phyloP scores from a whole-genome alignment of 208 protist genomes.

The Crithidia expoeki region DNA sequence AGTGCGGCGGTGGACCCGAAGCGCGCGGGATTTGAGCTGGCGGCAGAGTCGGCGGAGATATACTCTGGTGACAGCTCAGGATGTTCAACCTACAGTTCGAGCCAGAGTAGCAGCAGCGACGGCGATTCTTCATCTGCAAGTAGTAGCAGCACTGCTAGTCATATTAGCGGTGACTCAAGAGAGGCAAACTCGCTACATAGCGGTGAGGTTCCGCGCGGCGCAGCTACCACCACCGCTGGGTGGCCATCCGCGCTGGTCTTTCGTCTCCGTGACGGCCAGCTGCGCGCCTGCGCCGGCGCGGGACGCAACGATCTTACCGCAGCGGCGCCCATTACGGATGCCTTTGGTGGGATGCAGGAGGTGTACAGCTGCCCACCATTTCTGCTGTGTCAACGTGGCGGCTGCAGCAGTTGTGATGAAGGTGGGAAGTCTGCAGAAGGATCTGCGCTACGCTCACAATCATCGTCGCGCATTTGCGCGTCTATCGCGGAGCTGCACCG shows the following conservation, averaged over 20 bases:
- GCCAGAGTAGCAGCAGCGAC: background rate
- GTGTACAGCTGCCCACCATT: constrained; percentile 20
- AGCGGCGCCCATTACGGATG: background rate
- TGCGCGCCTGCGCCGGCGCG: constrained; percentile 14
- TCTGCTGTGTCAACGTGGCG: constrained; percentile 14
- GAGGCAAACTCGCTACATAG: background rate
- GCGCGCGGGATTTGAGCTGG: constrained; percentile 12
- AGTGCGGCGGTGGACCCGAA: constrained; percentile 9
- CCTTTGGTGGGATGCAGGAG: constrained; percentile 6
- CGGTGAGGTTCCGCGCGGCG: background rate
- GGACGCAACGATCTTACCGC: constrained; percentile 8
- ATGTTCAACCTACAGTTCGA: background rate
- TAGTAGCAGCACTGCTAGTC: background rate
- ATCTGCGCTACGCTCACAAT: background rate
- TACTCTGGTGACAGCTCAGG: constrained; percentile 12
- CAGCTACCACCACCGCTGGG: background rate
- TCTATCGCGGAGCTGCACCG: constrained; percentile 7
- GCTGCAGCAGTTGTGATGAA: background rate
- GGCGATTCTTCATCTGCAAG: background rate
- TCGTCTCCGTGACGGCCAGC: constrained; percentile 8
- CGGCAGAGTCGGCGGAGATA: constrained; percentile 13
- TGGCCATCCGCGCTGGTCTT: constrained; percentile 23
- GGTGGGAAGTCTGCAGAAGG: background rate
- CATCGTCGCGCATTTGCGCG: constrained; percentile 5
- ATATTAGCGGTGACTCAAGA: background rate